Conservation (phyloP, 306 rosid genomes). For the Luffa aegyptiaca region DNA sequence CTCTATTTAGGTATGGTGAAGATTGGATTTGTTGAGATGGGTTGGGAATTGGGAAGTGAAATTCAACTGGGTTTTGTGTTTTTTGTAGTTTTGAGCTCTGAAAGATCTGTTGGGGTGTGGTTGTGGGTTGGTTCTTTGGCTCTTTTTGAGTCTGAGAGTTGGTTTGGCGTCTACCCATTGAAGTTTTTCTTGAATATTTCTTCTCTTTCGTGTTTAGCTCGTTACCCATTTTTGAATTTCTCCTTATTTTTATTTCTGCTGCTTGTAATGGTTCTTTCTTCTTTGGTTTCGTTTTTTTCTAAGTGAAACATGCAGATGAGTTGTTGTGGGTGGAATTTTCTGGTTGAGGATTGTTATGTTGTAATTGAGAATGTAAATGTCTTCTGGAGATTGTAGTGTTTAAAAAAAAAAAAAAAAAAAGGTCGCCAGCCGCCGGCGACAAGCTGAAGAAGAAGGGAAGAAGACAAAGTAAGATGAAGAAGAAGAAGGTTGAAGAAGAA, state of each 20-base stretch:
- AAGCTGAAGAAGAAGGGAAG: too few species aligned
- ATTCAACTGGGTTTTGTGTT: not conserved
- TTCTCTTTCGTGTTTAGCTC: not conserved
- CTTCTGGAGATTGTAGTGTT: not conserved
- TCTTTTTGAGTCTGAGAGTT: not conserved
- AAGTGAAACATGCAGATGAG: not conserved
- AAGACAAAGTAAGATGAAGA: too few species aligned
- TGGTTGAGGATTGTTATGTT: not conserved
- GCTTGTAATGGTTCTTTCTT: not conserved
- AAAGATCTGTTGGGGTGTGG: not conserved
- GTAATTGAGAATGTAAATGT: not conserved
- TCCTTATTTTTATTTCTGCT: not conserved
- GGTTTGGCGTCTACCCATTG: not conserved
- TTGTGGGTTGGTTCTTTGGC: not conserved
- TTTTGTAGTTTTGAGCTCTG: not conserved
- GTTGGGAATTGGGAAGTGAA: not conserved
- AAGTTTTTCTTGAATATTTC: not conserved
- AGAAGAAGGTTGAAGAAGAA: too few species aligned
- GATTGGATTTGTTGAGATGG: not conserved
- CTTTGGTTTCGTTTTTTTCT: not conserved
- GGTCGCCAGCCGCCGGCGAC: too few species aligned
- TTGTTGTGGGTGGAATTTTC: not conserved
- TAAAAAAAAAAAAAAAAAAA: too few species aligned
- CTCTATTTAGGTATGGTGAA: not conserved
- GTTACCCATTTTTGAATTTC: not conserved